Evolutionary conservation across 2,329 filamentous ascomycete genomes (phyloP).

Genomic region (Clarireedia homoeocarpa): DNA sequence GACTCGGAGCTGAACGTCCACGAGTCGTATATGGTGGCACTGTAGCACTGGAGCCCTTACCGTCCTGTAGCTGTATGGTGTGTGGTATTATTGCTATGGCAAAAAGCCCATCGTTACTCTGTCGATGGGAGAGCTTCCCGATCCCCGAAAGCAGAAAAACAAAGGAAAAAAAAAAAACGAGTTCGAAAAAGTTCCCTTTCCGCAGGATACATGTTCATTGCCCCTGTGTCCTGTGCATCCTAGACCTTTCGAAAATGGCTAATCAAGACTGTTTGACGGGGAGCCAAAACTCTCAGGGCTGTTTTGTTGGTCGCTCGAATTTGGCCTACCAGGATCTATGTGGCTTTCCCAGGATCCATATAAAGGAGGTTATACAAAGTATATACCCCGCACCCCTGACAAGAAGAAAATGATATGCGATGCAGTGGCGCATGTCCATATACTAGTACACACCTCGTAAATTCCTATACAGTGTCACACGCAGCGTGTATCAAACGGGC

Average conservation of each 20-base stretch:
- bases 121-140: neutral
- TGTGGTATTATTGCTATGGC: neutral
- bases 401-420: too few relatives aligned
- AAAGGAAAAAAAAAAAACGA: neutral
- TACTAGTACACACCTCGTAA: too few relatives aligned
- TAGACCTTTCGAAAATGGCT: neutral
- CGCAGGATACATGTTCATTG: neutral
- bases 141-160: neutral
- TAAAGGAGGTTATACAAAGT: too few relatives aligned
- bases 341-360: neutral
- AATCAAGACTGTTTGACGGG: neutral
- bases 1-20: constrained; percentile 8
- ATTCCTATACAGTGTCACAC: too few relatives aligned
- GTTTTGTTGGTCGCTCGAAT: neutral
- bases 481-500: too few relatives aligned
- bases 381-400: too few relatives aligned
- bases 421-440: too few relatives aligned
- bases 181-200: neutral
- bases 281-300: neutral
- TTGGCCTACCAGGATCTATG: neutral
- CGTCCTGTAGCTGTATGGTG: neutral
- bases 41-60: neutral
- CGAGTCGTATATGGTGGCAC: neutral
- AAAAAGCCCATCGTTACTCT: neutral
- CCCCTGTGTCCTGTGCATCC: neutral